Evolutionary conservation across 2,329 filamentous ascomycete species (phyloP), one percentile per base, ranked within the genome.

Genomic region (Fusarium nelsonii): DNA sequence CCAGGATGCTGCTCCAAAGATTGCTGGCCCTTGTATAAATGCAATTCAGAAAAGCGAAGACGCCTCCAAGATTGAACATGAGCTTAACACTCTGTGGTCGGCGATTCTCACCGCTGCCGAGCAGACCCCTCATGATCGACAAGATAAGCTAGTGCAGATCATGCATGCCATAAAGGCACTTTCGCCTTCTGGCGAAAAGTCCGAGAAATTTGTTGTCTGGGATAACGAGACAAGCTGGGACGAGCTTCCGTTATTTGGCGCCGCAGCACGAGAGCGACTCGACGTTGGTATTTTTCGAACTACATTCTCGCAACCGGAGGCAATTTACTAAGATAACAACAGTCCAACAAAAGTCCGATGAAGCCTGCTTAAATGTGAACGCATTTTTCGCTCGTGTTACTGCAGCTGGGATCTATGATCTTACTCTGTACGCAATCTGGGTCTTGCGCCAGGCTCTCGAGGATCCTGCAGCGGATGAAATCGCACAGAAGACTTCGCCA

Each of bases 351-450:
- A 59, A 55, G 20, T 40, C 70, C 0, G 65, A 54, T 6, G 39
- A 57, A 3, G 54, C 57, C 1, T 65, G 44, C 0, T 49, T 68
- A 4, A 73, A 73, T 14, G 28, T 70, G 30, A 65, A 62, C 6
- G 59, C 62, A 20, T 73, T 73, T 30, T 70, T 65, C 20, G 68
- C 70, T n/a, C 65, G 55, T 3, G 7, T 65, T 0, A 73, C 65
- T 1, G 49, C 59, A 6, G 65, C 59, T 8, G 53, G 48, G 11
- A 28, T 72, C 1, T 8, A 65, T 8, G 68, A 72, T 34, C 30
- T 68, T n/a, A 48, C 63, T 3, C 68, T 73, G 4, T 70, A 56
- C 7, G 70, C 59, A 20, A 60, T 73, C 20, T 73, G 70, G 70
- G 28, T 28, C 9, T 28, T 73, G 1, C 70, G 70, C 6, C 48